Percentiles rank a stretch among this genome's conserved stretches.
Conservation (phyloP, 768 basidiomycete species). For the Clathrus columnatus region DNA sequence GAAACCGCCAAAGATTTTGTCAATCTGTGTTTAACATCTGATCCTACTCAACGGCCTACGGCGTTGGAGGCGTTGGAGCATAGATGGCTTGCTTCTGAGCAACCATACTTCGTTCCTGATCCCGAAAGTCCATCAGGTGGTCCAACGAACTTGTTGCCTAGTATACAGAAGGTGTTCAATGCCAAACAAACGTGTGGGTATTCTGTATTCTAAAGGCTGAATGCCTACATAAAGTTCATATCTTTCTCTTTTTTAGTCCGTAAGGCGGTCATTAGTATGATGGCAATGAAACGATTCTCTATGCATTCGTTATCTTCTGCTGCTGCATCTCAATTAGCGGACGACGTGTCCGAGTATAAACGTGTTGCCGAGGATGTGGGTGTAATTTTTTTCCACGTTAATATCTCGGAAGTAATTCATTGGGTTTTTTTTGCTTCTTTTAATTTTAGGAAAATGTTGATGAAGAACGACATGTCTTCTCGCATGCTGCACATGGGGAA, state of each 20-base stretch:
- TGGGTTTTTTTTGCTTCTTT: neutral
- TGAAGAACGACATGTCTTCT: constrained; percentile 11
- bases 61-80: constrained; percentile 67
- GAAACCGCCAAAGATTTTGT: constrained; percentile 81
- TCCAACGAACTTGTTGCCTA: constrained; percentile 74
- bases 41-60: constrained; percentile 73
- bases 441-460: constrained; percentile 12
- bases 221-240: neutral
- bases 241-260: constrained; percentile 50
- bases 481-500: constrained; percentile 4
- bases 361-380: constrained; percentile 68
- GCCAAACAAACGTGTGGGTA: constrained; percentile 76
- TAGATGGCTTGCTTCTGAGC: constrained; percentile 64
- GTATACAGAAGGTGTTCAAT: constrained; percentile 84
- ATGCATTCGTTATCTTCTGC: constrained; percentile 28
- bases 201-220: neutral
- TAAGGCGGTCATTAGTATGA: constrained; percentile 79
- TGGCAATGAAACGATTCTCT: constrained; percentile 78
- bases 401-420: neutral
- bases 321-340: constrained; percentile 42
- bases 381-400: neutral
- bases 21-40: constrained; percentile 69
- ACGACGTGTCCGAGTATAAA: constrained; percentile 61
- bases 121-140: constrained; percentile 46
- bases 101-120: constrained; percentile 65